A percentile compares a stretch with the other conserved stretches of the same genome.
Evolutionary conservation across 768 basidiomycete genomes (phyloP).

Genomic region (Collybia sordida): DNA sequence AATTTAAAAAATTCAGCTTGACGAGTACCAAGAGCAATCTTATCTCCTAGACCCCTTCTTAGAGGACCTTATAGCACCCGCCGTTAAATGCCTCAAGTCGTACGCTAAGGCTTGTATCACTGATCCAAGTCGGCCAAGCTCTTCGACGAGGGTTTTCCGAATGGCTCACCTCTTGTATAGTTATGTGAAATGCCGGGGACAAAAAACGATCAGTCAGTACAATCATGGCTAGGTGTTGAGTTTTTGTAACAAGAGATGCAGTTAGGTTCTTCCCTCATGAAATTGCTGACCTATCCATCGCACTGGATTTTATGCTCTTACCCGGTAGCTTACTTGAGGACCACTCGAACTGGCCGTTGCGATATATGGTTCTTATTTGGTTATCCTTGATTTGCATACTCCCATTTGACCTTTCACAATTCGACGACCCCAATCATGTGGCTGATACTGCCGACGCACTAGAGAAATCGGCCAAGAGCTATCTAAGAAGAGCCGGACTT

Average conservation of each 20-base stretch:
- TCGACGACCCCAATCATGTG: constrained; percentile 59
- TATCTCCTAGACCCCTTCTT: constrained; percentile 91
- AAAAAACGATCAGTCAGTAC: constrained; percentile 85
- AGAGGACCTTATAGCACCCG: constrained; percentile 74
- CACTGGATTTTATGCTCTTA: constrained; percentile 60
- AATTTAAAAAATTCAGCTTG: constrained; percentile 53
- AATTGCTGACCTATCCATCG: constrained; percentile 76
- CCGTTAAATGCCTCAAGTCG: constrained; percentile 60
- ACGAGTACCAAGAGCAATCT: constrained; percentile 90
- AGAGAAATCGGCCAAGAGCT: constrained; percentile 55
- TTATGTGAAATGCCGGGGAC: constrained; percentile 85
- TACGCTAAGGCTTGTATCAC: constrained; percentile 45
- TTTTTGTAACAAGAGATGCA: constrained; percentile 31
- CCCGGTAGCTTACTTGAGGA: constrained; percentile 42
- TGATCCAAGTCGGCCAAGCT: constrained; percentile 26
- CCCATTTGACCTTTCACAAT: constrained; percentile 87
- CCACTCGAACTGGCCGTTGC: constrained; percentile 68
- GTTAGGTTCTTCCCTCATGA: constrained; percentile 95
- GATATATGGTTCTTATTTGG: constrained; percentile 88
- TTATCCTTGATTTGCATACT: constrained; percentile 92
- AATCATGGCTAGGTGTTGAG: constrained; percentile 3
- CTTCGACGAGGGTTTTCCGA: constrained; percentile 42
- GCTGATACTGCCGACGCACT: constrained; percentile 57
- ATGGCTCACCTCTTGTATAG: constrained; percentile 68
- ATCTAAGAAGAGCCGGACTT: constrained; percentile 69